These are phyloP conservation scores for Cronartium ribicola DNA, from an alignment of 1,284 basidiomycete species.

Conservation along the genomic window DNA sequence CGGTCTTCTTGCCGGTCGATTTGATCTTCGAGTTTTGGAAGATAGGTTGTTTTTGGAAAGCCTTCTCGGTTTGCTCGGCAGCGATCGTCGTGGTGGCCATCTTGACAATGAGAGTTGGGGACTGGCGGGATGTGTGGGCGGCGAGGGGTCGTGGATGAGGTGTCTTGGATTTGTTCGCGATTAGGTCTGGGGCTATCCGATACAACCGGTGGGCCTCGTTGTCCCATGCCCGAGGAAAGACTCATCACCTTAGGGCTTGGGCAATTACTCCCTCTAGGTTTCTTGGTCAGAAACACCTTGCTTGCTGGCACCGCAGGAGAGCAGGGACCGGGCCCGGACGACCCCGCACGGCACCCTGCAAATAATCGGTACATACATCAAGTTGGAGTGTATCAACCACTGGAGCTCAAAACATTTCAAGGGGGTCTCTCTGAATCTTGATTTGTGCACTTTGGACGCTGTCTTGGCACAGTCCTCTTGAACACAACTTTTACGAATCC, in stretches of 20 bases:
- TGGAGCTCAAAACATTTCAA: too few species aligned
- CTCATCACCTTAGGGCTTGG: not conserved
- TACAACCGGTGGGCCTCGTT: not conserved
- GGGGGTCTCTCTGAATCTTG: too few species aligned
- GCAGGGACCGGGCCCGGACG: too few species aligned
- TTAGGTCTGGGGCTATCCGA: not conserved
- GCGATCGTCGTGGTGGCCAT: slow-evolving; percentile 32
- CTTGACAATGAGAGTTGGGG: not conserved
- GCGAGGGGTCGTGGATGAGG: not conserved
- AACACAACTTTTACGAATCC: not conserved
- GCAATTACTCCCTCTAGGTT: too few species aligned
- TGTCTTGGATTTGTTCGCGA: not conserved
- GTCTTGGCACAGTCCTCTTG: not conserved
- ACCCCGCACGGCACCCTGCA: too few species aligned
- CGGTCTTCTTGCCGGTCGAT: slow-evolving; percentile 76
- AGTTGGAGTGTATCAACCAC: too few species aligned
- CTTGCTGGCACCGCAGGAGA: too few species aligned
- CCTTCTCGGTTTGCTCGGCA: slow-evolving; percentile 50
- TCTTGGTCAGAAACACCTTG: too few species aligned
- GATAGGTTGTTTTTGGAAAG: slow-evolving; percentile 93
- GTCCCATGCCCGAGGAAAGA: not conserved
- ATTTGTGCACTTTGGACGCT: too few species aligned
- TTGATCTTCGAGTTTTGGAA: slow-evolving; percentile 90
- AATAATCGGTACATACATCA: too few species aligned
- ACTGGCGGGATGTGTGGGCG: not conserved